Base-by-base conservation (phyloP, 2,329 filamentous ascomycete species). In the Fusarium solani-melongenae region DNA sequence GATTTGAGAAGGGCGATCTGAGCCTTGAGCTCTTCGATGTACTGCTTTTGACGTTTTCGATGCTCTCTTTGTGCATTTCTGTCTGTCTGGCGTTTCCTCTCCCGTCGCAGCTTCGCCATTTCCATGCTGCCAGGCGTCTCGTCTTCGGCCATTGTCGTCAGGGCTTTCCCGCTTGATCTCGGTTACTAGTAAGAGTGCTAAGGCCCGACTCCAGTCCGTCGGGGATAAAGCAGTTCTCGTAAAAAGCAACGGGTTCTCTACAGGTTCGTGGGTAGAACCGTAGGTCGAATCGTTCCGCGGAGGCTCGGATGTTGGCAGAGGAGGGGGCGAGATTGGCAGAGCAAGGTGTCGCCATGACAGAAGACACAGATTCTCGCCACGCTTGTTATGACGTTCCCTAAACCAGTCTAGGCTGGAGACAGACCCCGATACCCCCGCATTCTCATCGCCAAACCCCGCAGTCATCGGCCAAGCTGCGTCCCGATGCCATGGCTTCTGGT, bases 11-110 rank as follows among this genome's bases (percentile, higher is more conserved):
- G 34, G 11, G 51, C 20, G n/a, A 67, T 56, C 17, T 67, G 65
- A 20, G 60, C 60, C 53, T 67, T 51, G 1, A 67, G 39, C 34
- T 57, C 60, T 15, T 67, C 65, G 5, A 67, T 67, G 34, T 67
- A 58, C 9, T 64, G 65, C 27, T 67, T 67, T 33, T 67, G 65
- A 4, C 65, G 60, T 17, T 67, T 67, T 11, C 65, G 51, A 55
- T 67, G 65, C 14, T 67, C 60, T 56, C 60, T 36, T 27, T 67
- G 65, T 6, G 65, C 65, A 29, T 58, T 49, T 3, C 65, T 49
- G 39, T 67, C 65, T 9, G 65, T 67, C 29, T 64, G 49, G 8
- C 65, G 65, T 27, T 67, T 67, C 29, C 62, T 63, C 27, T 41
- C 65, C 3, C 65, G 65, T 36, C 65, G 33, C 2, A 44, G 20